Conservation (phyloP, 2,329 filamentous ascomycete genomes). For the Neofusicoccum sp. region DNA sequence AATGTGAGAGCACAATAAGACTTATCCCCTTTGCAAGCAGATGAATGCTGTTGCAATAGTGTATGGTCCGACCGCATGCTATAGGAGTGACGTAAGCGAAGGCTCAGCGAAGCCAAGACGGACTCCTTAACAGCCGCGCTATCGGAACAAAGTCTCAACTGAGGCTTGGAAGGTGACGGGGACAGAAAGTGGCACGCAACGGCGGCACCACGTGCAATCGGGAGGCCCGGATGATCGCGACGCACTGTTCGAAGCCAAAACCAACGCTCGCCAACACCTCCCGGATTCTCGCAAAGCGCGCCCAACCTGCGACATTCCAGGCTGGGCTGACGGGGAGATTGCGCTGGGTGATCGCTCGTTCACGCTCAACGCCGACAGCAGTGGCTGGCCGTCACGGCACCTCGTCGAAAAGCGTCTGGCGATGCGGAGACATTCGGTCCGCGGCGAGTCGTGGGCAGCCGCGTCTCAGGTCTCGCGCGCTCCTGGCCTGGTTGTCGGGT, state of each 20-base stretch:
- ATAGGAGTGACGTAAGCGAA: no score
- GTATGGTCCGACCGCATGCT: no score
- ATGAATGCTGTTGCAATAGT: no score
- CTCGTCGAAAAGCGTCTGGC: neutral
- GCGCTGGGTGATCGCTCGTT: neutral
- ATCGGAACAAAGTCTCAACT: no score
- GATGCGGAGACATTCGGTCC: neutral
- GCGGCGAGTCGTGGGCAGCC: neutral
- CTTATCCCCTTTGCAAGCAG: no score
- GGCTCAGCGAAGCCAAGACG: no score
- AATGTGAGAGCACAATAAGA: no score
- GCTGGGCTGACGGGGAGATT: neutral
- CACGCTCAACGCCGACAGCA: neutral
- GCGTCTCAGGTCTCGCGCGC: no score
- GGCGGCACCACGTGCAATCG: neutral
- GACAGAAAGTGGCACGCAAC: no score
- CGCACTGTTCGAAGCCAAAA: constrained; percentile 14
- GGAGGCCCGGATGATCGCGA: constrained; percentile 6
- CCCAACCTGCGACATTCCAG: neutral
- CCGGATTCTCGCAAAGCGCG: neutral
- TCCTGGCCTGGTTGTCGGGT: no score
- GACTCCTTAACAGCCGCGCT: no score
- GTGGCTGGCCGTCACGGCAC: neutral
- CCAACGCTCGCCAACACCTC: neutral
- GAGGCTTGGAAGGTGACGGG: no score